Conservation (phyloP, 2,329 filamentous ascomycete genomes). For the Tolypocladium endophyticum region DNA sequence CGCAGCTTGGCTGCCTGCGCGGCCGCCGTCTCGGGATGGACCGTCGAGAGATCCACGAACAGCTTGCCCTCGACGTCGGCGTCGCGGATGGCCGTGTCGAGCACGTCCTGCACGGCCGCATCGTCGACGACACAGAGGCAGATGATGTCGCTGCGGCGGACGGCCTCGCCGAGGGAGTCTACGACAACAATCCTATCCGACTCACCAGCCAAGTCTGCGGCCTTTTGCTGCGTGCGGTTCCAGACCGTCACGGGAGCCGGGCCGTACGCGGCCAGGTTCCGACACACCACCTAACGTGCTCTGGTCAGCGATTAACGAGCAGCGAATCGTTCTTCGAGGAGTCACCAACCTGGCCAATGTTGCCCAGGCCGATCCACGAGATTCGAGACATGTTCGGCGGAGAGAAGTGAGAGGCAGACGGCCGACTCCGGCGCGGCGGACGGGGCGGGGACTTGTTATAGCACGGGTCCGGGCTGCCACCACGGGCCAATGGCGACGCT, state of each 20-base stretch:
- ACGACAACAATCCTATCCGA: neutral
- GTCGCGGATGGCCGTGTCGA: neutral
- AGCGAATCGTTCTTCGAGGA: too few relatives aligned
- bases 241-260: neutral
- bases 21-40: neutral
- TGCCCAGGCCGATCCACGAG: neutral
- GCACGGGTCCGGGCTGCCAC: neutral
- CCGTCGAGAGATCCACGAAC: neutral
- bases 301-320: neutral
- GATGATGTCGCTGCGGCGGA: neutral
- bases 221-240: constrained; percentile 1
- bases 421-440: neutral
- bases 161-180: neutral
- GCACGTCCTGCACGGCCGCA: neutral
- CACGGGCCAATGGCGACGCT: neutral
- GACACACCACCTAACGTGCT: neutral
- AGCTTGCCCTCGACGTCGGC: neutral
- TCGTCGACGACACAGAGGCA: neutral
- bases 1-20: neutral
- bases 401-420: neutral
- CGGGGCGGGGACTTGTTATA: neutral
- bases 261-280: neutral
- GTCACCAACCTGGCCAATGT: neutral
- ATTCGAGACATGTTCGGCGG: neutral
- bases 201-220: neutral